Evolutionary conservation across 1,284 basidiomycete genomes (phyloP).

Genomic region (Takashimella tepidaria): DNA sequence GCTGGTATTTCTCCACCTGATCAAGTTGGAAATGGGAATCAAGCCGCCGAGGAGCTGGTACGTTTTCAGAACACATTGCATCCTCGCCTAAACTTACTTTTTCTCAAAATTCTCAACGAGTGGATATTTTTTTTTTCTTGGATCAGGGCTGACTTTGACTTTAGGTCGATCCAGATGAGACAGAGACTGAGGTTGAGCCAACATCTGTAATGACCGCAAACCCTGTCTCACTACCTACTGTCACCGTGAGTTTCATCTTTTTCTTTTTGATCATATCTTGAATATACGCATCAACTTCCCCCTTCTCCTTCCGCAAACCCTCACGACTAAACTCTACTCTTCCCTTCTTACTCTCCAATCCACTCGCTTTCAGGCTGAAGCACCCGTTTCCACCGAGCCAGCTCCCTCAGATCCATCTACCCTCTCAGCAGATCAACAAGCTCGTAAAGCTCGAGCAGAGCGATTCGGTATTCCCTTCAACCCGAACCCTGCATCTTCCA

Average conservation of each 20-base stretch:
- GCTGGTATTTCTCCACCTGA: slow-evolving; percentile 19
- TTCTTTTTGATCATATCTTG: too few relatives aligned
- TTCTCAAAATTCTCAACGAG: too few relatives aligned
- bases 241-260: neutral
- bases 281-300: too few relatives aligned
- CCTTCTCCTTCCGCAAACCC: too few relatives aligned
- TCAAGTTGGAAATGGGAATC: slow-evolving; percentile 13
- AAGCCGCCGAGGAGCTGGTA: slow-evolving; percentile 24
- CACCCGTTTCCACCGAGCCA: neutral
- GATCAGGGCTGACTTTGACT: neutral
- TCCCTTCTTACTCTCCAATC: neutral
- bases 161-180: slow-evolving; percentile 15
- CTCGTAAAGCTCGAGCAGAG: slow-evolving; percentile 42
- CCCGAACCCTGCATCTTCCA: slow-evolving; percentile 12
- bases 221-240: neutral
- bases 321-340: neutral
- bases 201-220: neutral
- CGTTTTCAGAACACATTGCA: too few relatives aligned
- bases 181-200: neutral
- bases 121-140: neutral
- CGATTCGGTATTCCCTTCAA: slow-evolving; percentile 45
- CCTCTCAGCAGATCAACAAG: slow-evolving; percentile 42
- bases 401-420: slow-evolving; percentile 11
- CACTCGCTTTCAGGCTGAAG: slow-evolving; percentile 3
- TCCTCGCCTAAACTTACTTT: too few relatives aligned